Evolutionary conservation across 2,329 filamentous ascomycete genomes (phyloP), one percentile per base, ranked within the genome.

Genomic region (Sclerotinia trifoliorum): DNA sequence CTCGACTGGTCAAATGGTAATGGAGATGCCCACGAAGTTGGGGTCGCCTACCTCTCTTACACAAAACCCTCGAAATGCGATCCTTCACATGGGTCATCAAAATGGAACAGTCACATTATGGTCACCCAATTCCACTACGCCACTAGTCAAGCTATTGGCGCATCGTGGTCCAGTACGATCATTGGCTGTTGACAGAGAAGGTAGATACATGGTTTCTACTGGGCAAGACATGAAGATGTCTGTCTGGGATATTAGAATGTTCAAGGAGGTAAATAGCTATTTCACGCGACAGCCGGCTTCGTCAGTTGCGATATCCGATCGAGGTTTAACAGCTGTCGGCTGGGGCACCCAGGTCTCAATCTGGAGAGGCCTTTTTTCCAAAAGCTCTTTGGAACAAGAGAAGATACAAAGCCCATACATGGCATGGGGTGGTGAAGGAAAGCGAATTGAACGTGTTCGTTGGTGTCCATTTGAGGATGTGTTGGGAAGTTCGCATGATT

Each of bases 391-490:
- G 2, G 88, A 91, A n/a, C 90, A 93, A 74, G 84, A 88, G 75
- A 94, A 94, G 78, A 88, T 95, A 0, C 88, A 93, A 73, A 91
- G 88, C 66, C 95, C 95, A 0, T 99, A 99, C 80, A 92, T 99
- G 88, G 84, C 88, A 1, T 98, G 94, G 91, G 93, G 93, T 58
- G 92, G 92, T 61, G 92, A 97, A 70, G 94, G 93, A 26, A 87
- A 90, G 71, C 85, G 85, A 66, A 88, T 97, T 39, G 92, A 96
- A 79, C 87, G 90, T 52, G 87, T 97, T 2, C 85, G 86, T 70
- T 99, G 94, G 92, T 99, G 95, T 77, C 95, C 95, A 0, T 97
- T 91, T 71, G 95, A 99, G 78, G 95, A 99, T 82, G 83, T 97
- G 0, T 86, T 99, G 1, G 95, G 94, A 19, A 85, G 97, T 32